Evolutionary conservation across 306 rosid species (phyloP).

Genomic region (Pterocarpus macrocarpus): DNA sequence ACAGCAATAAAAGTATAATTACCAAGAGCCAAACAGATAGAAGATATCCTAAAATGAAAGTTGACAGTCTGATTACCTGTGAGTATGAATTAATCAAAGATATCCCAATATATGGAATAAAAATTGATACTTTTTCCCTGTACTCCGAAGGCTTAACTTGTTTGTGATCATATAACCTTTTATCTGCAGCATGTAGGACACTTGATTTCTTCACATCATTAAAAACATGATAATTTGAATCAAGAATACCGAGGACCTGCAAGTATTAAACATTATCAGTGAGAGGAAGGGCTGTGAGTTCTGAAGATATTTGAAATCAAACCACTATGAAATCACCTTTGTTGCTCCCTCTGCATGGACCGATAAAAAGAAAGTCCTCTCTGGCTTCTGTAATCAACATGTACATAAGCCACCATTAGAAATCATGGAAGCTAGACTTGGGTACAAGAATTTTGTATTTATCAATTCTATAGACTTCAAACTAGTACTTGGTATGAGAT

Average conservation of each 20-base stretch:
- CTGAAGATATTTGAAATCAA: slow-evolving; percentile 32
- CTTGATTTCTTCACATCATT: slow-evolving; percentile 60
- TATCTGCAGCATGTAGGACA: slow-evolving; percentile 52
- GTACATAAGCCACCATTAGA: slow-evolving; percentile 45
- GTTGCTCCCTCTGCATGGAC: slow-evolving; percentile 97
- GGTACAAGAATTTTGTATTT: neutral
- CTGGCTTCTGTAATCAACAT: slow-evolving; percentile 75
- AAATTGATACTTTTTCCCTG: slow-evolving; percentile 77
- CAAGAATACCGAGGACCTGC: slow-evolving; percentile 86
- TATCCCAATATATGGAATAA: slow-evolving; percentile 75
- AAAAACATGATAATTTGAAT: slow-evolving; percentile 75
- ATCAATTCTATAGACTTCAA: slow-evolving; percentile 1
- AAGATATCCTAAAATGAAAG: slow-evolving; percentile 25
- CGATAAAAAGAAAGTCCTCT: slow-evolving; percentile 79
- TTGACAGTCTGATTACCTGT: slow-evolving; percentile 62
- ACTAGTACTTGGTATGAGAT: neutral
- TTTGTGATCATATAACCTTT: slow-evolving; percentile 62
- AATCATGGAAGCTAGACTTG: slow-evolving; percentile 21
- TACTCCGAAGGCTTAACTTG: slow-evolving; percentile 65
- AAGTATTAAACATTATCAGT: slow-evolving; percentile 30
- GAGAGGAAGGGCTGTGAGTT: neutral
- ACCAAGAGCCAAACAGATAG: slow-evolving; percentile 35
- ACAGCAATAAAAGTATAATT: slow-evolving; percentile 46
- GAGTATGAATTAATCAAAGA: slow-evolving; percentile 80
- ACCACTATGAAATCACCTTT: slow-evolving; percentile 66